Percentiles rank a stretch among this genome's conserved stretches.
Conservation (phyloP, 2,329 filamentous ascomycete species). For the Plenodomus biglobosus region DNA sequence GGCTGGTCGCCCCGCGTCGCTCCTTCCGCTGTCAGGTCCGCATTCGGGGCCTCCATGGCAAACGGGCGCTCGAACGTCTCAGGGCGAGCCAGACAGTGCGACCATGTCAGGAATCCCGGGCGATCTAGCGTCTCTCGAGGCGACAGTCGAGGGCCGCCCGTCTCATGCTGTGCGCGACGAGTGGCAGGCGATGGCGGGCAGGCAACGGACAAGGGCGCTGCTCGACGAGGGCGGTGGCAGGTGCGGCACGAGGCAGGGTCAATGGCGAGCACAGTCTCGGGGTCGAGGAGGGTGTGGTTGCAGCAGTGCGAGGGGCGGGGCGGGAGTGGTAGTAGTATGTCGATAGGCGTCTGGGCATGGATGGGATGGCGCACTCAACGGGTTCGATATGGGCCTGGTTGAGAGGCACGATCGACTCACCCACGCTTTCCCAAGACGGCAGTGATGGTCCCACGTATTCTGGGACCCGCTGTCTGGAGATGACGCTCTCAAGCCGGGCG, state of each 20-base stretch:
- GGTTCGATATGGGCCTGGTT: slow-evolving; percentile 19
- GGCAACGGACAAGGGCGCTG: not conserved
- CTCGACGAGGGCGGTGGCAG: not conserved
- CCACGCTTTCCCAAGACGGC: slow-evolving; percentile 12
- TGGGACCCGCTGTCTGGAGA: slow-evolving; percentile 10
- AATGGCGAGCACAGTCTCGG: not conserved
- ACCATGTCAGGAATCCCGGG: slow-evolving; percentile 33
- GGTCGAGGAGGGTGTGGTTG: not conserved
- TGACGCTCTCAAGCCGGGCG: slow-evolving; percentile 22
- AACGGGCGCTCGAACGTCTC: slow-evolving; percentile 26
- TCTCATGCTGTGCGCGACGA: slow-evolving; percentile 32
- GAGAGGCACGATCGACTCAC: slow-evolving; percentile 19
- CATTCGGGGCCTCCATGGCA: slow-evolving; percentile 35
- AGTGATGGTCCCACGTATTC: slow-evolving; percentile 19
- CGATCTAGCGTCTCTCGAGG: slow-evolving; percentile 11
- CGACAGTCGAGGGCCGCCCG: slow-evolving; percentile 15
- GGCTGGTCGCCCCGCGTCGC: slow-evolving; percentile 11
- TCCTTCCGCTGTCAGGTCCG: slow-evolving; percentile 27
- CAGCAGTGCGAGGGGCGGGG: not conserved
- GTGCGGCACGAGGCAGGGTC: not conserved
- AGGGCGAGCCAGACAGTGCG: slow-evolving; percentile 31
- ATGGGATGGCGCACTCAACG: slow-evolving; percentile 9
- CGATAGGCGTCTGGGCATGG: not conserved
- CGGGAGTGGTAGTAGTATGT: not conserved
- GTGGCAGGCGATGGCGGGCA: slow-evolving; percentile 2